Base-by-base conservation (phyloP, 208 protist genomes). In the Trypanosoma cruzi region DNA sequence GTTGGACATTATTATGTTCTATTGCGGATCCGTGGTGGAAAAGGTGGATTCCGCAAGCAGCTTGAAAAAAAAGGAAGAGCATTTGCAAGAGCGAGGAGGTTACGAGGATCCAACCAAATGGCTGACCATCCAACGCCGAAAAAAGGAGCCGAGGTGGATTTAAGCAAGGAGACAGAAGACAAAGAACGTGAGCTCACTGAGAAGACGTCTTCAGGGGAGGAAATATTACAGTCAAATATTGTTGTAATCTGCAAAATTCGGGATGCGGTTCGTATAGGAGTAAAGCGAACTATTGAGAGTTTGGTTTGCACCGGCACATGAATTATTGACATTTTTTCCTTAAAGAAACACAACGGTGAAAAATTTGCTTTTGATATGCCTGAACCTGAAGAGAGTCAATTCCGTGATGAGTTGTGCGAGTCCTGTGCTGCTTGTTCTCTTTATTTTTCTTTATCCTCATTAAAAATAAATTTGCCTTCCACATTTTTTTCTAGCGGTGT, bases 31-130 rank as follows among this genome's bases (percentile, higher is more conserved):
- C 58, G 64, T 48, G 89, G 83, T 53, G 86, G 86, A 3, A 95
- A 95, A 66, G 89, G 89, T 32, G 89, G 89, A 29, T 95, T 95
- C 71, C 71, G 81, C 0, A 95, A 95, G 63, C 86, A 92, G 65
- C 71, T 95, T 0, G 89, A 93, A 55, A 95, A 95, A 44, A 95
- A 95, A 40, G 89, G 80, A 2, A 81, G 89, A 20, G 85, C 86
- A 40, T 95, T 88, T 70, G 80, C 82, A 16, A 73, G 89, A 18
- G 80, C 82, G 4, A 90, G 90, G 69, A 66, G 76, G 81, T 68
- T 86, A 48, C 37, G 52, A 29, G 37, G 77, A 75, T 58, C 53
- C 24, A 64, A 63, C 49, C 37, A 65, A 52, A 16, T 48, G n/a
- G 29, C 7, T 11, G 20, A 28, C 36, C 32, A 36, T 46, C n/a